Base-by-base conservation (phyloP, 345 rosid species). In the Salix dunnii region DNA sequence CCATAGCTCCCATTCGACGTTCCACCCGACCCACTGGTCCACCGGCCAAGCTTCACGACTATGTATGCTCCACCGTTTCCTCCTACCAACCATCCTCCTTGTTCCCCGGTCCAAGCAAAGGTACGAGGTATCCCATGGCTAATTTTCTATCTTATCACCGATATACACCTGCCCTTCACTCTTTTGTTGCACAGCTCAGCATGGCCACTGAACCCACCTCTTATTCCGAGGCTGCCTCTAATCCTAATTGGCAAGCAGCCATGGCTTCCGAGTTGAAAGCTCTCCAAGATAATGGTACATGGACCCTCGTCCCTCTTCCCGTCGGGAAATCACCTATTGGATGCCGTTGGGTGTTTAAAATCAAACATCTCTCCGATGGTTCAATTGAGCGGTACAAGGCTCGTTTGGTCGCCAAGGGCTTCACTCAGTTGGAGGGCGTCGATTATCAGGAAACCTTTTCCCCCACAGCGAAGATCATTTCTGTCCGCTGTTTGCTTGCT, bases 311-410 rank as follows among this genome's bases (percentile, higher is more conserved):
- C 0, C 4, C 71, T 68, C 58, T 51, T 2, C 23, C 23, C 6
- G 0, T 0, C 0, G 68, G 68, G 0, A 64, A 64, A 2, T 9
- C 53, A 11, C n/a, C 13, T 4, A 33, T 35, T 11, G 42, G 48
- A 0, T 68, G 30, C 4, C 31, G 46, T 0, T 68, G 71, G 71
- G 48, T 68, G 3, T n/a, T 5, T 16, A 38, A 68, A 40, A 5
- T 68, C 2, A 68, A 68, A 0, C 48, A 43, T 0, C 21, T 13
- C 0, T 18, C 28, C 1, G 53, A 68, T 3, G 53, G 71, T 0
- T 68, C 71, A 0, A 6, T 40, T 0, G 53, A 68, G 13, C 8
- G 69, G 0, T 66, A 66, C 18, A 66, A 66, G 14, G 69, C 69
- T 4, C 35, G 38, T 13, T 66, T 66, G 43, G 43, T 66, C 16